phyloP scores from a whole-genome alignment of 805 yeast genomes.

The Maudiozyma saulgeensis region DNA sequence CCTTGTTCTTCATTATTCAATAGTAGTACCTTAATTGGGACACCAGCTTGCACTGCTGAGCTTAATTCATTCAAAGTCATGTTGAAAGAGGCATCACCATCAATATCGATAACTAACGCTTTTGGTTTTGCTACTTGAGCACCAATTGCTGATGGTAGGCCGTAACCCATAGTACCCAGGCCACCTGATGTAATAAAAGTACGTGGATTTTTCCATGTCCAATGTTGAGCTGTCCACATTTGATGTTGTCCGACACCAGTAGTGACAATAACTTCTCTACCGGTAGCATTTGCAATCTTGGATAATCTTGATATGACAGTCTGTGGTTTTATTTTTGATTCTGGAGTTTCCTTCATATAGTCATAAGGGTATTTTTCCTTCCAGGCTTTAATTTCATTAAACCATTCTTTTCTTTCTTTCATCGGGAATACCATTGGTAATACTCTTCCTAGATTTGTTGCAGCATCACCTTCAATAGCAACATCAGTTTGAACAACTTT shows the following conservation, averaged over 20 bases:
- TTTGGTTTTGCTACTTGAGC: constrained; percentile 95
- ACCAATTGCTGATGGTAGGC: constrained; percentile 96
- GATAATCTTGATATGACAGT: constrained; percentile 75
- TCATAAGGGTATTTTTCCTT: constrained; percentile 77
- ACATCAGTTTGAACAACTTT: constrained; percentile 94
- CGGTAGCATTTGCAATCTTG: constrained; percentile 44
- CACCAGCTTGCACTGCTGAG: constrained; percentile 85
- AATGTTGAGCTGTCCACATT: constrained; percentile 99
- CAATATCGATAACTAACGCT: constrained; percentile 88
- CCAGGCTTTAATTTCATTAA: constrained; percentile 66
- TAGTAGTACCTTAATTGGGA: constrained; percentile 82
- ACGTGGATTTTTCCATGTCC: constrained; percentile 88
- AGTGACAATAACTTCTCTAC: constrained; percentile 73
- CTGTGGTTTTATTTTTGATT: constrained; percentile 81
- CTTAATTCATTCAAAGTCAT: constrained; percentile 92
- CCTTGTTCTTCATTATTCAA: constrained; percentile 98
- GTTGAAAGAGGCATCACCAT: constrained; percentile 96
- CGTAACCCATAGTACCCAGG: constrained; percentile 97
- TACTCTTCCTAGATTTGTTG: constrained; percentile 61
- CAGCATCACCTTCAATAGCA: constrained; percentile 93
- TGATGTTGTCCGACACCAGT: constrained; percentile 99
- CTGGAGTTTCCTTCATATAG: constrained; percentile 73
- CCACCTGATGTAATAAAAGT: constrained; percentile 98
- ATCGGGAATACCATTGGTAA: constrained; percentile 62
- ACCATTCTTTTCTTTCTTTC: constrained; percentile 69